Evolutionary conservation across 176 grass and related monocot species (phyloP), one percentile per base, ranked within the genome.

Genomic region (Oryza brachyantha): DNA sequence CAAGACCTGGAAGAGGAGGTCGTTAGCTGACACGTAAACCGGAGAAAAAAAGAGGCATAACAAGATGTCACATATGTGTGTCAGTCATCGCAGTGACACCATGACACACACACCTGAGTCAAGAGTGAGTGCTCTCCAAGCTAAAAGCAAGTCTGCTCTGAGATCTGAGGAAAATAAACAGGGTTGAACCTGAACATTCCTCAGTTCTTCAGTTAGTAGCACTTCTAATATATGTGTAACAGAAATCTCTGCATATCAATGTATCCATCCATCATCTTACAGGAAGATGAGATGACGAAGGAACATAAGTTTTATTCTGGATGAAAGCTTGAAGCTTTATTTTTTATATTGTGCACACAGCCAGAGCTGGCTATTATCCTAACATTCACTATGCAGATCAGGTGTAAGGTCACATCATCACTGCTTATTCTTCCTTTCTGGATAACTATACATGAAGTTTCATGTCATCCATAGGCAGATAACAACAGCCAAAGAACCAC

Each of bases 1-100:
- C 69, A 88, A 80, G 75, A 88, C 86, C 70, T 88, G 34, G 69
- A 84, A 69, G 8, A 79, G 68, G 43, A 75, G 58, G 85, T 81
- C 71, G 31, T 73, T 79, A 31, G 46, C 52, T 58, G 59, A 12
- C 8, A 10, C 8, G 29, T 41, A 24, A 34, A 41, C 38, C 5
- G 26, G 26, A 59, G 26, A 25, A 76, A 29, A 78, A 29, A 8
- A 41, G n/a, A 45, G 22, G 41, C 54, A 76, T 40, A 69, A 75
- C 35, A 72, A 41, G 57, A 41, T 64, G n/a, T 52, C 19, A 52
- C 63, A 8, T 13, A 5, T 10, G 40, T 10, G 40, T 36, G 7
- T 34, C 50, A 24, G 46, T 50, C 46, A 50, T 50, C 41, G 14
- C 13, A 39, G 64, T 55, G 31, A 24, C 79, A 66, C 4, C 70